These are phyloP conservation scores for Saccharomyces hybrid DNA, from an alignment of 1,139 yeast genomes.

Conservation along the genomic window DNA sequence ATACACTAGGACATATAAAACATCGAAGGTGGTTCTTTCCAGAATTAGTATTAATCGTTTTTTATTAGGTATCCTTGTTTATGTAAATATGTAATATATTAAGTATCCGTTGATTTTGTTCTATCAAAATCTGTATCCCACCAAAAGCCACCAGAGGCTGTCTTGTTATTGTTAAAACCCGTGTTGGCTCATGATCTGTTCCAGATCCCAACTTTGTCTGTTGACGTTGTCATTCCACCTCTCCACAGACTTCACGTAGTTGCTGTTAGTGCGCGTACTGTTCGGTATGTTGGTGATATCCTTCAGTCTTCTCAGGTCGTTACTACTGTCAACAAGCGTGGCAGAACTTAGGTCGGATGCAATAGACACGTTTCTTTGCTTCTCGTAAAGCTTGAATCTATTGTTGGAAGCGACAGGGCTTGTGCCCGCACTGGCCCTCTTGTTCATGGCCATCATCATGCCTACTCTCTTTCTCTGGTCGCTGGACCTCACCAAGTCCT, in stretches of 20 bases:
- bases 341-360: conserved; percentile 21
- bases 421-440: conserved; percentile 4
- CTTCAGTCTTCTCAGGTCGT: neutral
- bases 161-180: neutral
- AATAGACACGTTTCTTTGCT: conserved; percentile 16
- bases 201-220: conserved; percentile 9
- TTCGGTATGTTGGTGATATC: neutral
- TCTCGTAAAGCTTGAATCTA: neutral
- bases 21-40: neutral
- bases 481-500: conserved; percentile 40
- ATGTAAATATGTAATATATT: neutral
- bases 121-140: neutral
- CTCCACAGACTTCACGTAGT: neutral
- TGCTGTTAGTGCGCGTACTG: neutral
- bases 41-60: neutral
- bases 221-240: neutral
- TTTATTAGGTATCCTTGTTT: neutral
- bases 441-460: conserved; percentile 3
- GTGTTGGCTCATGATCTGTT: conserved; percentile 2
- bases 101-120: neutral
- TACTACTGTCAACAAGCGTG: conserved; percentile 11
- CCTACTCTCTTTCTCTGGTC: conserved; percentile 15
- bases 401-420: neutral
- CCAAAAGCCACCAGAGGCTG: neutral
- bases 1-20: too few species aligned